phyloP scores from a whole-genome alignment of 495 filamentous ascomycete genomes.

The Penicillium cataractarum region DNA sequence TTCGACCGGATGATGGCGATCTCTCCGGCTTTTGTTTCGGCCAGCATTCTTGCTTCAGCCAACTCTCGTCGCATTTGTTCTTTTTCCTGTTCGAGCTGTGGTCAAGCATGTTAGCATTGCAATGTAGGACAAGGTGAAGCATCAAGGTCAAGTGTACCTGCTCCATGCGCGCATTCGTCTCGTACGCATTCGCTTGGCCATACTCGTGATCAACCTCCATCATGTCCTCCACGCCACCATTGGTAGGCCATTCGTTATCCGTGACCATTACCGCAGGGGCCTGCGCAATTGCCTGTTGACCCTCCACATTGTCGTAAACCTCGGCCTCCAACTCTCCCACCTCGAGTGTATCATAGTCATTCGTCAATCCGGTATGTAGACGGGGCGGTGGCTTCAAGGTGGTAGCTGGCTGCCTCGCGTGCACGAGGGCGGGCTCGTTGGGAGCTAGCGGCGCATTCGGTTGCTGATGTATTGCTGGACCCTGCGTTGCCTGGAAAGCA shows the following conservation, averaged over 20 bases:
- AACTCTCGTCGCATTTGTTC: constrained; percentile 51
- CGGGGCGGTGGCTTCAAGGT: constrained; percentile 36
- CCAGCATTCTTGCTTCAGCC: constrained; percentile 50
- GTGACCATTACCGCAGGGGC: constrained; percentile 10
- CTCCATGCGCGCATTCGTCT: constrained; percentile 32
- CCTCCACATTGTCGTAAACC: constrained; percentile 50
- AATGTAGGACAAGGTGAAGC: constrained; percentile 12
- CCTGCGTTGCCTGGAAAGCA: constrained; percentile 57
- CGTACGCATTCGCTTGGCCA: constrained; percentile 20
- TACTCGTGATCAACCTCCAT: constrained; percentile 42
- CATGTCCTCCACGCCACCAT: constrained; percentile 21
- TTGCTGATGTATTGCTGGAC: constrained; percentile 19
- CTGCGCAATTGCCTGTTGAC: constrained; percentile 32
- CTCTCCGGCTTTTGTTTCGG: constrained; percentile 64
- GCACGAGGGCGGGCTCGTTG: constrained; percentile 13
- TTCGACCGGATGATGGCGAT: constrained; percentile 70
- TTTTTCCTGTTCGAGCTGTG: constrained; percentile 57
- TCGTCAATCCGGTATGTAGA: constrained; percentile 46
- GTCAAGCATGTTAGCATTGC: constrained; percentile 29
- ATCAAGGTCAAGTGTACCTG: constrained; percentile 26
- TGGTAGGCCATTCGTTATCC: constrained; percentile 10
- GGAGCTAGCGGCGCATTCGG: constrained; percentile 7
- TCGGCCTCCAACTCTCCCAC: constrained; percentile 59
- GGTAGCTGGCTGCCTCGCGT: constrained; percentile 12
- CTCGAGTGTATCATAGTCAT: constrained; percentile 58